These are phyloP conservation scores for Kurtzmaniella quercitrusa DNA, from an alignment of 1,139 yeast species.

Conservation along the genomic window DNA sequence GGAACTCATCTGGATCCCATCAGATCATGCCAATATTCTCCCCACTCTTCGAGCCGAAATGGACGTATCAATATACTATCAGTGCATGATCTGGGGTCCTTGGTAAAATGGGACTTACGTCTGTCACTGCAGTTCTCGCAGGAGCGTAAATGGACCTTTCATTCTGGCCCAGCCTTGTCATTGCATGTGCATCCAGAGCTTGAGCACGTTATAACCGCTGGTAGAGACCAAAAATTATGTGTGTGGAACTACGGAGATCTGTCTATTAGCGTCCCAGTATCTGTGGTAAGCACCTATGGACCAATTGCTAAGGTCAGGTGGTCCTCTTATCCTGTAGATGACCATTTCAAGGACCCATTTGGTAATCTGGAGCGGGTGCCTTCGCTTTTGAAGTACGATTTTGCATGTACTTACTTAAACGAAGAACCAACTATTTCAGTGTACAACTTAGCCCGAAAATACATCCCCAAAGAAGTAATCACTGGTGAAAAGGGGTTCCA, in stretches of 20 bases:
- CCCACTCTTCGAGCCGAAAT: constrained; percentile 35
- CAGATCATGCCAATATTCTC: constrained; percentile 57
- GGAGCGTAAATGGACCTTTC: constrained; percentile 81
- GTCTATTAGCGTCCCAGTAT: constrained; percentile 54
- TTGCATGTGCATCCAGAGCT: constrained; percentile 84
- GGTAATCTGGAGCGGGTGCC: constrained; percentile 9
- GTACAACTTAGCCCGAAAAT: constrained; percentile 70
- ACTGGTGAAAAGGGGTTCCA: constrained; percentile 47
- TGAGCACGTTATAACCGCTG: constrained; percentile 86
- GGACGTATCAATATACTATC: constrained; percentile 37
- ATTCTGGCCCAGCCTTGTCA: constrained; percentile 86
- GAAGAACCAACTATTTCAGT: constrained; percentile 73
- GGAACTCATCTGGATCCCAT: constrained; percentile 62
- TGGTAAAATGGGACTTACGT: constrained; percentile 81
- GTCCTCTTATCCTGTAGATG: constrained; percentile 37
- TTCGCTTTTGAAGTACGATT: constrained; percentile 47
- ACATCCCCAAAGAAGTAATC: constrained; percentile 67
- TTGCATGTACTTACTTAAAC: constrained; percentile 74
- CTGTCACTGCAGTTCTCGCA: constrained; percentile 28
- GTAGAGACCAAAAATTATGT: constrained; percentile 81
- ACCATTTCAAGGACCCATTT: constrained; percentile 27
- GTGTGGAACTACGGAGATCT: constrained; percentile 61
- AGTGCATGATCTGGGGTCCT: constrained; percentile 86
- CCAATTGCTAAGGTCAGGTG: constrained; percentile 72
- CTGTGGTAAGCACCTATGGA: constrained; percentile 70